Base-by-base conservation (phyloP, 495 filamentous ascomycete species). In the Penicillium flavigenum region DNA sequence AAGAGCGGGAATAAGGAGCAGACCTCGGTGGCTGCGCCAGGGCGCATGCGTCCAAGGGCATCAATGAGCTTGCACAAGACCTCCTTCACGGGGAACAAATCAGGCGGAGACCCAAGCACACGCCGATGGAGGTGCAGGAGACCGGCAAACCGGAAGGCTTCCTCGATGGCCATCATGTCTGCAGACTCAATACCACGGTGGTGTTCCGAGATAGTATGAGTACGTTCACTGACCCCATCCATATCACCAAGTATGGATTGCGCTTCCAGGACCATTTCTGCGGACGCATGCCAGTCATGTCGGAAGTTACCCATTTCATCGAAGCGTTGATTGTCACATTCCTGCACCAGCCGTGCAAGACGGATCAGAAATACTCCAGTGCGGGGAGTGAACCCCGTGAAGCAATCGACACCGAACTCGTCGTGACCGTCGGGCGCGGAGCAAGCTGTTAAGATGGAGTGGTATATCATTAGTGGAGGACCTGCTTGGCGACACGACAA, bases 1-100 rank as follows among this genome's bases (percentile, higher is more conserved):
- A 95, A 94, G 70, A 95, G 81, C 1, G 91, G 91, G 52, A 95
- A 92, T 46, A 96, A 65, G 6, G 91, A 76, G 64, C 88, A 90
- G 4, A 84, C 84, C 70, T 92, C 91, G 0, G 87, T 88, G 22
- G 86, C 86, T 16, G 85, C 85, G 17, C 87, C 86, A 14, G 76
- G 72, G 24, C 83, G 73, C 47, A 95, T 85, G 29, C 82, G 81
- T n/a, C 68, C 72, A 58, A 93, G 72, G 4, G 83, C 79, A 16
- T 72, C 67, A 16, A 88, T 75, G 36, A 92, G 88, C 57, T 82
- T 77, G 14, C 74, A 70, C n/a, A 91, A 83, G 0, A 84, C 84
- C 14, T 77, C 74, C 53, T 86, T 86, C 4, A 93, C 86, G 0
- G 81, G 76, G 1, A 71, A 62, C 47, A 87, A 80, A 10, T 71